A percentile compares a stretch with the other conserved stretches of the same genome.
Evolutionary conservation across 1,139 yeast genomes (phyloP).

Genomic region (Kurtzmaniella quercitrusa): DNA sequence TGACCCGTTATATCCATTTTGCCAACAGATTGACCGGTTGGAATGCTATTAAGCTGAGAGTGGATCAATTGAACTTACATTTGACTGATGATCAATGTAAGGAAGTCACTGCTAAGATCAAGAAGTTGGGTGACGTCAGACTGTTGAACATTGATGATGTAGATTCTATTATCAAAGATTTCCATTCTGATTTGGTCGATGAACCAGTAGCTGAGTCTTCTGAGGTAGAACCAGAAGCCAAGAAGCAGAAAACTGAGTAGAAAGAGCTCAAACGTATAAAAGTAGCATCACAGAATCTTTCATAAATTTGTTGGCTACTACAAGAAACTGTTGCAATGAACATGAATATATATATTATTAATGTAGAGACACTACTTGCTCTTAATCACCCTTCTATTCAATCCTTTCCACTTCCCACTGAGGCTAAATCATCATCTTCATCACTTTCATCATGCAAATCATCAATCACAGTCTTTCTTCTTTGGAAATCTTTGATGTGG

Average conservation of each 20-base stretch:
- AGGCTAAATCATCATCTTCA: constrained; percentile 26
- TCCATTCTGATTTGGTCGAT: constrained; percentile 32
- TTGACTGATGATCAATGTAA: constrained; percentile 55
- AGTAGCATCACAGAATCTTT: no score
- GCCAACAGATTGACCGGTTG: constrained; percentile 59
- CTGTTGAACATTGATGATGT: constrained; percentile 46
- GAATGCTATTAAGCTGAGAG: constrained; percentile 47
- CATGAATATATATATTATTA: neutral
- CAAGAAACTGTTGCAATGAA: neutral
- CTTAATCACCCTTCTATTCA: no score
- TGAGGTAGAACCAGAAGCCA: constrained; percentile 10
- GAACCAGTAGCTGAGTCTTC: constrained; percentile 10
- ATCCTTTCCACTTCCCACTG: constrained; percentile 1
- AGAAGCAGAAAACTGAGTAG: constrained; percentile 11
- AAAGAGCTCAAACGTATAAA: neutral
- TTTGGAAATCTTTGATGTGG: constrained; percentile 85
- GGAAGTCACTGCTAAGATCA: constrained; percentile 50
- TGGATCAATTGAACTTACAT: constrained; percentile 44
- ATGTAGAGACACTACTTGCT: neutral
- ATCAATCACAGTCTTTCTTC: constrained; percentile 39
- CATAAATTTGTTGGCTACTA: no score
- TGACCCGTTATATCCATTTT: constrained; percentile 54
- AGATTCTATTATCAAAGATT: constrained; percentile 45
- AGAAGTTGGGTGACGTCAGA: constrained; percentile 53
- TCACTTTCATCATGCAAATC: constrained; percentile 37